A percentile compares a stretch with the other conserved stretches of the same genome.
phyloP scores from a whole-genome alignment of 1,284 basidiomycete species.

The Leucoagaricus sp. region DNA sequence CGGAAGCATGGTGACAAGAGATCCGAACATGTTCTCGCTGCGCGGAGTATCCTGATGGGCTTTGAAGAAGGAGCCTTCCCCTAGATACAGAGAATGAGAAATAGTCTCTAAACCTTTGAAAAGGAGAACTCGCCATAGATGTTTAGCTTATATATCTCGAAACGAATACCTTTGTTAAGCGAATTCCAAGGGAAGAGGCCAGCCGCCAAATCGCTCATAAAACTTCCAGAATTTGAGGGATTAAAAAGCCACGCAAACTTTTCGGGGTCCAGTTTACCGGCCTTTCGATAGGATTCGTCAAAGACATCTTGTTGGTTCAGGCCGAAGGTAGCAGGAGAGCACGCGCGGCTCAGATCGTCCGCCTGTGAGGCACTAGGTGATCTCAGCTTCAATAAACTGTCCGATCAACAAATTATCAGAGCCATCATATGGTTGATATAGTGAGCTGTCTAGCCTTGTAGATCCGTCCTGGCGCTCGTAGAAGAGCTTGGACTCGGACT shows the following conservation, averaged over 20 bases:
- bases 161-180: conserved; percentile 13
- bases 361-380: background rate
- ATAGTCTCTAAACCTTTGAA: background rate
- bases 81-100: conserved; percentile 21
- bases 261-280: conserved; percentile 18
- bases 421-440: background rate
- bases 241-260: conserved; percentile 22
- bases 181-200: conserved; percentile 1
- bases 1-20: conserved; percentile 45
- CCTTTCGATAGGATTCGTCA: conserved; percentile 21
- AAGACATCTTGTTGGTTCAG: conserved; percentile 16
- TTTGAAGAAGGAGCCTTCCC: conserved; percentile 43
- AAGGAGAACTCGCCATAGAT: conserved; percentile 24
- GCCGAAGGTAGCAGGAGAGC: conserved; percentile 17
- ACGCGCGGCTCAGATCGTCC: background rate
- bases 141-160: conserved; percentile 32
- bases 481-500: background rate
- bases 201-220: background rate
- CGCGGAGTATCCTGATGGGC: conserved; percentile 43
- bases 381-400: background rate
- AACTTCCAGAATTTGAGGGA: background rate
- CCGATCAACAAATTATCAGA: background rate
- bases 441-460: background rate
- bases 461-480: background rate
- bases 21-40: conserved; percentile 43